phyloP scores from a whole-genome alignment of 805 yeast genomes.

The Candida railenensis region DNA sequence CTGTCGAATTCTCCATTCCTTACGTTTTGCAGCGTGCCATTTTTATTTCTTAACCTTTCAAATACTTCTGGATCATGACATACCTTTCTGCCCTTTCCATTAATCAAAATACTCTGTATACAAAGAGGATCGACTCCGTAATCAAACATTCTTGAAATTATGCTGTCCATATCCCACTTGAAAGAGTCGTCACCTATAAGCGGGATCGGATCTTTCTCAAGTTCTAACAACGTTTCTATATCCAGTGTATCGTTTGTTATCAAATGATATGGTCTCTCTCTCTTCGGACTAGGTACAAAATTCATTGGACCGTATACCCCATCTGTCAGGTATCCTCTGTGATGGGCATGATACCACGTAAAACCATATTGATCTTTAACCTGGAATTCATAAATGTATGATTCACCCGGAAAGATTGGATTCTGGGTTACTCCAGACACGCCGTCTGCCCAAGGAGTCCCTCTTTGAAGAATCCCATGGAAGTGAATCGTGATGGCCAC shows the following conservation, averaged over 20 bases:
- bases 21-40: neutral
- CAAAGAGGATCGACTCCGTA: slow-evolving; percentile 35
- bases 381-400: slow-evolving; percentile 43
- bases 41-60: slow-evolving; percentile 11
- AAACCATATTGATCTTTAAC: slow-evolving; percentile 44
- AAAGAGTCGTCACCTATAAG: slow-evolving; percentile 42
- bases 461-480: slow-evolving; percentile 50
- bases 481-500: slow-evolving; percentile 48
- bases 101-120: slow-evolving; percentile 26
- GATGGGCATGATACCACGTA: slow-evolving; percentile 58
- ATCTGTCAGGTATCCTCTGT: slow-evolving; percentile 44
- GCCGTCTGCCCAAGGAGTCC: slow-evolving; percentile 51
- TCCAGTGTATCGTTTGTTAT: slow-evolving; percentile 21
- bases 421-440: slow-evolving; percentile 51
- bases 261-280: slow-evolving; percentile 31
- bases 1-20: slow-evolving; percentile 16
- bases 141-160: slow-evolving; percentile 31
- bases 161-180: slow-evolving; percentile 29
- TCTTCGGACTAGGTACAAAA: slow-evolving; percentile 31
- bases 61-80: slow-evolving; percentile 17
- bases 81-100: slow-evolving; percentile 28
- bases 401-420: slow-evolving; percentile 43
- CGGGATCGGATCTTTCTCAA: slow-evolving; percentile 22
- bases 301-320: slow-evolving; percentile 50
- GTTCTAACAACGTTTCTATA: slow-evolving; percentile 22